These are phyloP conservation scores for Gymnopilus junonius DNA, from an alignment of 768 basidiomycete species.

Conservation along the genomic window DNA sequence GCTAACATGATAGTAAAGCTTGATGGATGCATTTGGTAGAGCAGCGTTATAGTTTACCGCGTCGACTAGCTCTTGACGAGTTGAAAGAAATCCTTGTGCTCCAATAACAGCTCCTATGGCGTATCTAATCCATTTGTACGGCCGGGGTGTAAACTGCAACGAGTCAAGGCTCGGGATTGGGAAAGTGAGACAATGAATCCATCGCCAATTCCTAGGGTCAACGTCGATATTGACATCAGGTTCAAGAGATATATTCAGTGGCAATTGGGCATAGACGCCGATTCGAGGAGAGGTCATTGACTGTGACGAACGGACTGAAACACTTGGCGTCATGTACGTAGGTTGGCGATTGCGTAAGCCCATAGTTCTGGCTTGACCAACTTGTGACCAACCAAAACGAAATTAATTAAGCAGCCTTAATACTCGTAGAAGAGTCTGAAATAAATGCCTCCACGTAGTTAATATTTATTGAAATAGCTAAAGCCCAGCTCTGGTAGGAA, in stretches of 20 bases:
- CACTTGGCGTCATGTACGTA: too few relatives aligned
- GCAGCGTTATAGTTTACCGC: not conserved
- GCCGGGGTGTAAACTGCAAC: not conserved
- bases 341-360: too few relatives aligned
- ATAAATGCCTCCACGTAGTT: too few relatives aligned
- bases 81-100: not conserved
- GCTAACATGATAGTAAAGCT: not conserved
- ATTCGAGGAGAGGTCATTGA: not conserved
- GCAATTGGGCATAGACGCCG: not conserved
- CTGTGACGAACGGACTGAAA: too few relatives aligned
- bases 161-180: not conserved
- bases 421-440: too few relatives aligned
- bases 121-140: not conserved
- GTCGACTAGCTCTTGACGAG: not conserved
- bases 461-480: too few relatives aligned
- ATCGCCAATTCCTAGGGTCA: not conserved
- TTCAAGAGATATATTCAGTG: not conserved
- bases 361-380: too few relatives aligned
- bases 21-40: not conserved
- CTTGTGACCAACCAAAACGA: too few relatives aligned
- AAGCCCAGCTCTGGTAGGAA: conserved; percentile 21
- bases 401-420: too few relatives aligned
- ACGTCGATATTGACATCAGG: not conserved
- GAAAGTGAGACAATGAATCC: not conserved
- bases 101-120: not conserved